Percentiles rank a stretch among this genome's conserved stretches.
Conservation (phyloP, 768 basidiomycete species). For the Dentipellis fragilis region DNA sequence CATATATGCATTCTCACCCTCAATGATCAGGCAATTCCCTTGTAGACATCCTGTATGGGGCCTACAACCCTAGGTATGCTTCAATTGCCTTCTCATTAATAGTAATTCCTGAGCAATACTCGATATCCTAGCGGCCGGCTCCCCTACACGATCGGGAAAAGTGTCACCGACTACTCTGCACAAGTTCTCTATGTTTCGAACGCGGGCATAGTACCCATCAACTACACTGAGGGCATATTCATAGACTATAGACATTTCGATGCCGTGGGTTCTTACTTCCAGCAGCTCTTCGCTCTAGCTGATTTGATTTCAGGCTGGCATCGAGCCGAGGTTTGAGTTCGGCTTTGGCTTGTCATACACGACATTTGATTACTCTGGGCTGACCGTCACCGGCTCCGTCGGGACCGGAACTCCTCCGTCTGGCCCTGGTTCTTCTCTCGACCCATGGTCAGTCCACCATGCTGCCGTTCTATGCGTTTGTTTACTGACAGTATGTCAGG, state of each 20-base stretch:
- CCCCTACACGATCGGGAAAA: constrained; percentile 66
- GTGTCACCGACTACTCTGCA: constrained; percentile 38
- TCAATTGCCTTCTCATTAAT: not conserved
- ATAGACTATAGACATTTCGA: constrained; percentile 32
- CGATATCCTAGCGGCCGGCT: constrained; percentile 36
- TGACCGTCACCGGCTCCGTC: constrained; percentile 28
- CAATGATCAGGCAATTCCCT: constrained; percentile 40
- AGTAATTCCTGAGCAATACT: not conserved
- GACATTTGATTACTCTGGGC: constrained; percentile 57
- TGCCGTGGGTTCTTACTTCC: constrained; percentile 1
- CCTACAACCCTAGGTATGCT: constrained; percentile 45
- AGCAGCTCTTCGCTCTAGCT: not conserved
- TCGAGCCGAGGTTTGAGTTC: constrained; percentile 78
- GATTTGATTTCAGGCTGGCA: constrained; percentile 28
- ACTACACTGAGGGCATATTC: constrained; percentile 47
- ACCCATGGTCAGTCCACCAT: constrained; percentile 30
- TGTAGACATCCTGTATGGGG: constrained; percentile 69
- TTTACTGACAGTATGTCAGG: constrained; percentile 12
- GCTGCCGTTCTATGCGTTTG: constrained; percentile 43
- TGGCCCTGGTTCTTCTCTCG: constrained; percentile 19
- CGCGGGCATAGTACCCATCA: constrained; percentile 33
- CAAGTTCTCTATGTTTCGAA: constrained; percentile 22
- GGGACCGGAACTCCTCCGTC: constrained; percentile 27
- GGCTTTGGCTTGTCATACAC: constrained; percentile 88
- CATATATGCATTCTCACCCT: constrained; percentile 47